phyloP scores from a whole-genome alignment of 331 rosid species.

The Saraca asoca region DNA sequence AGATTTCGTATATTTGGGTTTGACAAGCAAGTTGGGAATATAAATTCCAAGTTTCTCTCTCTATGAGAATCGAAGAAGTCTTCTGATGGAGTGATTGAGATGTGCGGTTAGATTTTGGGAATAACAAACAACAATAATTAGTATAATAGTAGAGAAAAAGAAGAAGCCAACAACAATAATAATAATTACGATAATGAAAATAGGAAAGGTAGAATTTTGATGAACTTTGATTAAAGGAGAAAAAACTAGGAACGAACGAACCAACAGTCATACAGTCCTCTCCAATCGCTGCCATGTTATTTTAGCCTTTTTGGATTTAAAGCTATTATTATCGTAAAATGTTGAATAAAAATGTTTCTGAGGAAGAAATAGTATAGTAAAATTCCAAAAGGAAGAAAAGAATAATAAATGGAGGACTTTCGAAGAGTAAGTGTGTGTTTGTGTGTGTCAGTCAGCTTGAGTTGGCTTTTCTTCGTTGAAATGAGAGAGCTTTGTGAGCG shows the following conservation, averaged over 20 bases:
- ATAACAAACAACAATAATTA: slow-evolving; percentile 40
- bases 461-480: slow-evolving; percentile 35
- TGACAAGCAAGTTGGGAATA: slow-evolving; percentile 9
- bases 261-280: slow-evolving; percentile 39
- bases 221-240: slow-evolving; percentile 44
- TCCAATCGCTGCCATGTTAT: slow-evolving; percentile 43
- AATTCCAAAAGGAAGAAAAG: slow-evolving; percentile 19
- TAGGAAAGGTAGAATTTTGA: slow-evolving; percentile 32
- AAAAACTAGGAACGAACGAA: slow-evolving; percentile 37
- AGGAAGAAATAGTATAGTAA: slow-evolving; percentile 13
- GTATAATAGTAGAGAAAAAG: slow-evolving; percentile 27
- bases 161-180: slow-evolving; percentile 21
- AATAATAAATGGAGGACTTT: slow-evolving; percentile 25
- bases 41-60: slow-evolving; percentile 46
- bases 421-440: neutral
- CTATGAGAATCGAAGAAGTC: slow-evolving; percentile 41
- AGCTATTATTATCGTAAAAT: slow-evolving; percentile 18
- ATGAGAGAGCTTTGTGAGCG: slow-evolving; percentile 21
- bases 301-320: slow-evolving; percentile 10
- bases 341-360: slow-evolving; percentile 32
- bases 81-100: slow-evolving; percentile 45
- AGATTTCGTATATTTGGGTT: neutral
- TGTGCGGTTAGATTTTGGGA: slow-evolving; percentile 61
- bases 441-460: slow-evolving; percentile 27
- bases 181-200: slow-evolving; percentile 11